Percentiles rank a stretch among this genome's conserved stretches.
phyloP scores from a whole-genome alignment of 2,329 filamentous ascomycete genomes.

The Scopulariopsis brevicaulis region DNA sequence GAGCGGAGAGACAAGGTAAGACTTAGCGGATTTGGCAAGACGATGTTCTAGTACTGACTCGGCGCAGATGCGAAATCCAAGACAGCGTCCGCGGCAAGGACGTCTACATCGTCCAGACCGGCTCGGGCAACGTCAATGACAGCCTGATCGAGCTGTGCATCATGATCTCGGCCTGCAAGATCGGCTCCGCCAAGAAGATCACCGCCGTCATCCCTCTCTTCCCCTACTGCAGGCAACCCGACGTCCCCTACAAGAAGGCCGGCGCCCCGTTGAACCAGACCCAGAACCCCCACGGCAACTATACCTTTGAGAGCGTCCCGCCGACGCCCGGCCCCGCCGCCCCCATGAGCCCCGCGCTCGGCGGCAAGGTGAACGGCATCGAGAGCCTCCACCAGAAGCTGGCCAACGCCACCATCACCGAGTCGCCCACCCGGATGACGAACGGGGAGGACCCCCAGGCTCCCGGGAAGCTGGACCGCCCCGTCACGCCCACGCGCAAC shows the following conservation, averaged over 20 bases:
- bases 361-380: slow-evolving; percentile 42
- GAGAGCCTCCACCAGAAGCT: slow-evolving; percentile 63
- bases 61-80: slow-evolving; percentile 71
- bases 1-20: slow-evolving; percentile 65
- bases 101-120: slow-evolving; percentile 96
- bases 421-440: slow-evolving; percentile 34
- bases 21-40: too few species aligned
- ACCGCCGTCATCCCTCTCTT: slow-evolving; percentile 92
- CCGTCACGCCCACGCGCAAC: not conserved
- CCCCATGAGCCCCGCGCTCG: slow-evolving; percentile 51
- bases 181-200: slow-evolving; percentile 81
- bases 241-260: slow-evolving; percentile 92
- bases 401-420: slow-evolving; percentile 51
- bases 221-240: slow-evolving; percentile 91
- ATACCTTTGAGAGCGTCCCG: slow-evolving; percentile 88
- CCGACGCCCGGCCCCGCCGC: slow-evolving; percentile 63
- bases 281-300: slow-evolving; percentile 44
- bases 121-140: slow-evolving; percentile 88
- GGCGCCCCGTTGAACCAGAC: slow-evolving; percentile 74
- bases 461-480: slow-evolving; percentile 9
- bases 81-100: slow-evolving; percentile 97
- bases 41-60: not conserved
- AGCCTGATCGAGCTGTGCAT: slow-evolving; percentile 94
- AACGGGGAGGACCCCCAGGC: slow-evolving; percentile 17
- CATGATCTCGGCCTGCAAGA: slow-evolving; percentile 96